Evolutionary conservation across 768 basidiomycete species (phyloP), one percentile per base, ranked within the genome.

Genomic region (Favolaschia claudopus): DNA sequence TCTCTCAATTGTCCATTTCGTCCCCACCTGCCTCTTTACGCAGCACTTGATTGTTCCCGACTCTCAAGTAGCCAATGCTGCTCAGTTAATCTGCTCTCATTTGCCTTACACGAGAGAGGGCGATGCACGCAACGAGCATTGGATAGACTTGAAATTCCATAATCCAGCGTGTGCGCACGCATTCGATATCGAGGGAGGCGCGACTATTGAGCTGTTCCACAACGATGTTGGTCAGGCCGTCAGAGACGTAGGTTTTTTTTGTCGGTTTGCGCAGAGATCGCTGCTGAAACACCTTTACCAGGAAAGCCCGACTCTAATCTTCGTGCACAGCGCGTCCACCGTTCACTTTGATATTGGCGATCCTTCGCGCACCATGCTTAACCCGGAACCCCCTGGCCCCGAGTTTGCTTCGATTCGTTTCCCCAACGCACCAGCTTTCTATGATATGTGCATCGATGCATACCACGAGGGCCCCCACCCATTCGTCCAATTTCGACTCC

Each of bases 11-110:
- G 59, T 63, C 5, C 53, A 63, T 31, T 38, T 54, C 28, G 67
- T 68, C 8, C 57, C 64, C 31, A 62, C 67, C 6, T 27, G 31
- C 24, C 56, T 63, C 12, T 59, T 56, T 19, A 59, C 58, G 27
- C 62, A 58, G 31, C 67, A 66, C 27, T 38, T 68, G 31, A 52
- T 68, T 14, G 60, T 65, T 1, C 53, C 60, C 9, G 56, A 62
- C 55, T 49, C 28, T n/a, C 36, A 36, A n/a, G 20, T 65, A 2
- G 19, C 58, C 1, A 28, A 46, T 12, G 56, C 63, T 13, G 37
- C 42, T 17, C 19, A 15, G 19, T 48, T 53, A 17, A 54, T 61
- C 17, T 48, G 56, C 38, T 8, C 52, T 5, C 20, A 34, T 22
- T 51, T 58, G 43, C 54, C 64, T 1, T 62, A 60, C 39, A n/a